A percentile compares a stretch with the other conserved stretches of the same genome.
Evolutionary conservation across 1,284 basidiomycete genomes (phyloP).

Genomic region (Austroboletus niveus): DNA sequence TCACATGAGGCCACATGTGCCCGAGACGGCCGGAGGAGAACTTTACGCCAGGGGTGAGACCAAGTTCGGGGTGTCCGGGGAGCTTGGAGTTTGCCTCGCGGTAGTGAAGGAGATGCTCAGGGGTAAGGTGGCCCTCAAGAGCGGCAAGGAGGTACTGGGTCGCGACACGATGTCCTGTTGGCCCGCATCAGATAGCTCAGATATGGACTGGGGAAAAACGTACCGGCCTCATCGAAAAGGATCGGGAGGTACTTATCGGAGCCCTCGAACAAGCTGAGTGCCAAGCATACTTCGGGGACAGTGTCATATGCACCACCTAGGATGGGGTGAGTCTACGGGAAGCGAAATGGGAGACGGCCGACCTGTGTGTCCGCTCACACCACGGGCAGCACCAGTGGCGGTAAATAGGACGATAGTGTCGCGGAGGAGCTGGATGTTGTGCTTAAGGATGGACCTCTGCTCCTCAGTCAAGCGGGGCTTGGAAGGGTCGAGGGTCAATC

Average conservation of each 20-base stretch:
- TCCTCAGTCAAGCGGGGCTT: slow-evolving; percentile 59
- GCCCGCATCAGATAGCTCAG: slow-evolving; percentile 3
- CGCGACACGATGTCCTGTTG: slow-evolving; percentile 78
- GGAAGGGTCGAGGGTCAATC: slow-evolving; percentile 68
- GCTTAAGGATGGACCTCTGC: slow-evolving; percentile 55
- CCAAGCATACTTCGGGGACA: slow-evolving; percentile 75
- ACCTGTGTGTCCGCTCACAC: slow-evolving; percentile 83
- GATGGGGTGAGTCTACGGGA: slow-evolving; percentile 12
- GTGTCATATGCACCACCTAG: slow-evolving; percentile 82
- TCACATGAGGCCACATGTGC: slow-evolving; percentile 81
- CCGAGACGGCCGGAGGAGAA: slow-evolving; percentile 85
- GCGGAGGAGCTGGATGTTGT: slow-evolving; percentile 75
- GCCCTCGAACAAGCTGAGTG: slow-evolving; percentile 67
- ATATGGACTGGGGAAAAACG: slow-evolving; percentile 19
- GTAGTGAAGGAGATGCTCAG: slow-evolving; percentile 78
- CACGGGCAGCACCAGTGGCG: slow-evolving; percentile 75
- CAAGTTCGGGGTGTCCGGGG: slow-evolving; percentile 83
- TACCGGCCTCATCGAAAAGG: slow-evolving; percentile 77
- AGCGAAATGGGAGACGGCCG: slow-evolving; percentile 8
- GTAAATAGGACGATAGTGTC: slow-evolving; percentile 84
- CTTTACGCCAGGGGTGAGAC: slow-evolving; percentile 82
- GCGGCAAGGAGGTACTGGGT: slow-evolving; percentile 82
- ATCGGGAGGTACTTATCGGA: slow-evolving; percentile 63
- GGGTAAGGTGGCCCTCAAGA: slow-evolving; percentile 67
- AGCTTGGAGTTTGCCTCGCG: slow-evolving; percentile 82